Evolutionary conservation across 2,329 filamentous ascomycete genomes (phyloP).

Genomic region (Alternaria consortialis): DNA sequence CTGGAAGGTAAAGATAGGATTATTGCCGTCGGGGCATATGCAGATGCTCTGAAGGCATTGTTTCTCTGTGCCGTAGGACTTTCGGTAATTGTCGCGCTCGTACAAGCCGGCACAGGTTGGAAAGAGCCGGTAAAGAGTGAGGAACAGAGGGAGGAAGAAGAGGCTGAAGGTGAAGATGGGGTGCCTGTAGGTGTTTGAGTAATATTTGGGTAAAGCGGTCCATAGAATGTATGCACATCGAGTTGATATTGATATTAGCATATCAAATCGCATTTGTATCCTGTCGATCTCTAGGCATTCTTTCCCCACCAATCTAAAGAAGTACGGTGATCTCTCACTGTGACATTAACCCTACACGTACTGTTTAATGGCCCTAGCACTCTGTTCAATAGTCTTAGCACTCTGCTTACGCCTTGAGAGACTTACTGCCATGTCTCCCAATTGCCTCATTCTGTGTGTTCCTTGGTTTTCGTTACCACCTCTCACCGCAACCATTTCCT

Average conservation of each 20-base stretch:
- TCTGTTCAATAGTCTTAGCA: neutral
- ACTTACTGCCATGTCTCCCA: neutral
- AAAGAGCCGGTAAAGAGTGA: slow-evolving; percentile 44
- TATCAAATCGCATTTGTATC: neutral
- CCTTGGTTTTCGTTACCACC: neutral
- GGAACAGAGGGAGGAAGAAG: slow-evolving; percentile 28
- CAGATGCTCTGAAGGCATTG: slow-evolving; percentile 61
- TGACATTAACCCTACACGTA: neutral
- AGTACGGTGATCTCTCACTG: neutral
- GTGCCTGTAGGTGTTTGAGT: slow-evolving; percentile 29
- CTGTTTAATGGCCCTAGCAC: neutral
- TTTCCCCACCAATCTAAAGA: neutral
- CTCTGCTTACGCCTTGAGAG: neutral
- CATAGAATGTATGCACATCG: neutral
- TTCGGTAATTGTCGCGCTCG: slow-evolving; percentile 58
- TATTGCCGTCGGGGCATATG: slow-evolving; percentile 64
- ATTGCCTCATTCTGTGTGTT: neutral
- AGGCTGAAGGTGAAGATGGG: slow-evolving; percentile 33
- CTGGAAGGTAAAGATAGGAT: slow-evolving; percentile 60
- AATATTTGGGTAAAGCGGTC: neutral
- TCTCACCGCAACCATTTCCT: neutral
- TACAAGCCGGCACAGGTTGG: slow-evolving; percentile 70
- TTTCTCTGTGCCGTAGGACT: slow-evolving; percentile 63
- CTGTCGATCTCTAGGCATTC: neutral
- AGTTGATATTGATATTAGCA: neutral